Conservation (phyloP, 2,329 filamentous ascomycete species). For the Aulographum hederae region DNA sequence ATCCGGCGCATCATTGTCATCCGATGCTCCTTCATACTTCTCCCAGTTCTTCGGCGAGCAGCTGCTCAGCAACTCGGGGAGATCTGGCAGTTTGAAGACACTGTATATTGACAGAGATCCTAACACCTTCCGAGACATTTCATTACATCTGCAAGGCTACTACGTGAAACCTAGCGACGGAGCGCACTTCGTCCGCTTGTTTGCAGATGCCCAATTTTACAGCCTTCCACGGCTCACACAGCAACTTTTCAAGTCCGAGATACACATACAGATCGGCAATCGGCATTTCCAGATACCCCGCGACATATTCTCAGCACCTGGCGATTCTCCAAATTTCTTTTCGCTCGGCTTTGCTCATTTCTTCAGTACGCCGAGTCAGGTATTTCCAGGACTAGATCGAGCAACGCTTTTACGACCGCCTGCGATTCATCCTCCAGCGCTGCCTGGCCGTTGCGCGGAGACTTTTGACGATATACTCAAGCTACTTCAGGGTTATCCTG, state of each 20-base stretch:
- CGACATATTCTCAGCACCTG: slow-evolving; percentile 67
- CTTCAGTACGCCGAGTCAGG: slow-evolving; percentile 60
- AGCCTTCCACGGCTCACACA: slow-evolving; percentile 73
- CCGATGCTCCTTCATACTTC: slow-evolving; percentile 81
- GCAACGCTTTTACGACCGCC: slow-evolving; percentile 68
- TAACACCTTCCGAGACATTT: slow-evolving; percentile 73
- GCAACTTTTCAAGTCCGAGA: slow-evolving; percentile 78
- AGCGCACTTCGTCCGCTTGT: slow-evolving; percentile 76
- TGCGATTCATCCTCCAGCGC: slow-evolving; percentile 63
- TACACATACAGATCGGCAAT: slow-evolving; percentile 81
- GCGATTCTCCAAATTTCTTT: slow-evolving; percentile 93
- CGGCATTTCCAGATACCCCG: slow-evolving; percentile 79
- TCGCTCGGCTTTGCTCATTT: slow-evolving; percentile 77
- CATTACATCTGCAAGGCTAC: slow-evolving; percentile 76
- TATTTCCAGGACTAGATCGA: slow-evolving; percentile 72
- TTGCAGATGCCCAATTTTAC: slow-evolving; percentile 92
- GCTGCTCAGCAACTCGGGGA: slow-evolving; percentile 43
- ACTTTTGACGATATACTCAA: slow-evolving; percentile 70
- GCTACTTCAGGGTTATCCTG: slow-evolving; percentile 64
- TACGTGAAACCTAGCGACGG: slow-evolving; percentile 68
- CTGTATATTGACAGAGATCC: slow-evolving; percentile 93
- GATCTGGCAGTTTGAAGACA: slow-evolving; percentile 47
- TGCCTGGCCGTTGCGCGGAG: slow-evolving; percentile 67
- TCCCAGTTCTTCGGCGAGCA: slow-evolving; percentile 85
- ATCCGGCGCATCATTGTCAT: slow-evolving; percentile 51